Evolutionary conservation across 2,329 filamentous ascomycete genomes (phyloP).

Genomic region (Fusarium drepaniforme): DNA sequence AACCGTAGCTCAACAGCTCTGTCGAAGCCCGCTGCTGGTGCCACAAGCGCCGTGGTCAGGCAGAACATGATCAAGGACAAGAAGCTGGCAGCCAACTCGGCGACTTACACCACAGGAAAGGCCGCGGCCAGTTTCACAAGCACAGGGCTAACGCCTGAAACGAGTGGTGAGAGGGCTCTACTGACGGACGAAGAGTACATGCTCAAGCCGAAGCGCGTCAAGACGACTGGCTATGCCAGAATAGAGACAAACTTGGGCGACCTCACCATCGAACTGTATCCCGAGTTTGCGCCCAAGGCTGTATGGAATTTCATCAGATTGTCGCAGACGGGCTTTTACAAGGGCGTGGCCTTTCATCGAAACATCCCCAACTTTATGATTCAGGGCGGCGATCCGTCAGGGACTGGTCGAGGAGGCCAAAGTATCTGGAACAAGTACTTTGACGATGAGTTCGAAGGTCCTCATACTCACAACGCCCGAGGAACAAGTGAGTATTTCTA

Average conservation of each 20-base stretch:
- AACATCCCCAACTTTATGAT: slow-evolving; percentile 99
- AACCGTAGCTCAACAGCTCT: slow-evolving; percentile 64
- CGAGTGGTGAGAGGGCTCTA: slow-evolving; percentile 85
- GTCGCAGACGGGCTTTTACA: slow-evolving; percentile 91
- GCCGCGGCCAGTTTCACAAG: slow-evolving; percentile 96
- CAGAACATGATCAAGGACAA: slow-evolving; percentile 63
- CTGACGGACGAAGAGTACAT: slow-evolving; percentile 97
- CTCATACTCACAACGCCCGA: slow-evolving; percentile 83
- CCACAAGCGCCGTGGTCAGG: slow-evolving; percentile 36
- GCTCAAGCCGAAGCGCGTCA: slow-evolving; percentile 89
- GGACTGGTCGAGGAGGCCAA: slow-evolving; percentile 89
- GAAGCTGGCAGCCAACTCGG: slow-evolving; percentile 83
- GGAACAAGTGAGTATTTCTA: slow-evolving; percentile 66
- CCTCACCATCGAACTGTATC: slow-evolving; percentile 88
- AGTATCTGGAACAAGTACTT: slow-evolving; percentile 97
- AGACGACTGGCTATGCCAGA: slow-evolving; percentile 91
- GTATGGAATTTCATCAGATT: slow-evolving; percentile 98
- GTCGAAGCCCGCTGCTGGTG: slow-evolving; percentile 48
- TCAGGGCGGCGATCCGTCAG: slow-evolving; percentile 94
- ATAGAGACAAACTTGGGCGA: slow-evolving; percentile 88
- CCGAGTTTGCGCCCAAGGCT: slow-evolving; percentile 90
- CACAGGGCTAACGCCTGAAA: slow-evolving; percentile 92
- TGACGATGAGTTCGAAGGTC: slow-evolving; percentile 91
- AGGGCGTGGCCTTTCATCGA: slow-evolving; percentile 85
- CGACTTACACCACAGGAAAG: slow-evolving; percentile 88